Evolutionary conservation across 2,329 filamentous ascomycete species (phyloP), one percentile per base, ranked within the genome.

Genomic region (Cercospora brassicicola): DNA sequence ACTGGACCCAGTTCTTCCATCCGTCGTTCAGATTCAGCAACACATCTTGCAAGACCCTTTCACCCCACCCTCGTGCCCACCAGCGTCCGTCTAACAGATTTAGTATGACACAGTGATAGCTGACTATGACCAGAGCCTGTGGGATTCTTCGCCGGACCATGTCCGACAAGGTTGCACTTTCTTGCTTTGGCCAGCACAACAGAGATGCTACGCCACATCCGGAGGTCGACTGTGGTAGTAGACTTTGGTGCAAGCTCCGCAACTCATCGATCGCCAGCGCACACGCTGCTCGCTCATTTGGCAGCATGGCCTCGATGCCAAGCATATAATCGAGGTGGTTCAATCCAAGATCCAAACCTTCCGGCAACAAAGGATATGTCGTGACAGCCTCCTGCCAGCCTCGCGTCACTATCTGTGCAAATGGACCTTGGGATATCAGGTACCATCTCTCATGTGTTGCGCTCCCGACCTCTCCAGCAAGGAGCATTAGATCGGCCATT

Each of bases 241-340:
- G 60, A 11, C 67, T 59, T 59, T 77, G 76, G 13, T 62, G 59
- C 26, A 62, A 10, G 20, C 26, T 20, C 39, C 33, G 18, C 36
- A 77, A 68, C 61, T 77, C 76, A 10, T 69, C 66, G 20, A 77
- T 69, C 9, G 75, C 72, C 8, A 75, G 48, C 0, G 70, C 70
- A 65, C 74, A 76, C 3, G 68, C 69, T 33, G 69, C 66, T 57
- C 74, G 65, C 28, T 76, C 75, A 18, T 75, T 74, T 9, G 72
- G 70, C 2, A 75, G 53, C 74, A 77, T 76, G 31, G 70, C 67
- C 20, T 77, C 73, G 20, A 75, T 66, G 3, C 72, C 74, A 56
- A 77, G 71, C 74, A 77, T 76, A 69, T 72, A 77, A 60, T 77
- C 75, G 23, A 77, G 72, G 65, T 77, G 75, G n/a, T 68, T 68